A percentile compares a stretch with the other conserved stretches of the same genome.
These are phyloP conservation scores for Knufia fluminis DNA, from an alignment of 2,329 filamentous ascomycete genomes.

Conservation along the genomic window DNA sequence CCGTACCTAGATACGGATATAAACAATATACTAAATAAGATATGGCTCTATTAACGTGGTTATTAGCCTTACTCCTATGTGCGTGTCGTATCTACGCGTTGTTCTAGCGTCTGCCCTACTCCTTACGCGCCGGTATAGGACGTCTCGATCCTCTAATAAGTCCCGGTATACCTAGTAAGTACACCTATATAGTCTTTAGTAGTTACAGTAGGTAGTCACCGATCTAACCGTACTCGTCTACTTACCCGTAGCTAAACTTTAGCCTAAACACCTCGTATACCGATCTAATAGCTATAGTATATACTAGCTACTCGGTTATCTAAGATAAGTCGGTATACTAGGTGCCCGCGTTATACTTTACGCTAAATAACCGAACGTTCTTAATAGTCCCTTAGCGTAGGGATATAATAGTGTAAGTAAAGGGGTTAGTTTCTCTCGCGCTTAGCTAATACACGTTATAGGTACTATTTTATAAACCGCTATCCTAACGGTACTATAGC, in stretches of 20 bases:
- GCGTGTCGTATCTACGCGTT: no score
- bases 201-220: background rate
- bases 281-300: conserved; percentile 52
- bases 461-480: conserved; percentile 5
- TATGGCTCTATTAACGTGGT: no score
- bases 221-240: conserved; percentile 2
- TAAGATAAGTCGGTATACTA: conserved; percentile 86
- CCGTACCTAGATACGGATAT: background rate
- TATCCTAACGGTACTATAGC: conserved; percentile 44
- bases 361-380: conserved; percentile 56
- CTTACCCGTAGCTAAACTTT: conserved; percentile 49
- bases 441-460: conserved; percentile 2
- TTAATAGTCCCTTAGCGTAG: conserved; percentile 65
- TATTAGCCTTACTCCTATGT: no score
- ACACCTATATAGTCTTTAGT: no score
- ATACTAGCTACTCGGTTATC: conserved; percentile 71
- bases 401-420: conserved; percentile 69
- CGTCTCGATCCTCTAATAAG: no score
- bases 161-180: no score
- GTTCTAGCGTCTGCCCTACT: no score
- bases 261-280: conserved; percentile 44
- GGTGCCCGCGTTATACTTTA: conserved; percentile 70
- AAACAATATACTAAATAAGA: background rate
- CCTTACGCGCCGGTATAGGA: no score
- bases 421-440: background rate